Percentiles rank a stretch among this genome's conserved stretches.
phyloP scores from a whole-genome alignment of 208 protist genomes.

The Sergeia podlipaevii region DNA sequence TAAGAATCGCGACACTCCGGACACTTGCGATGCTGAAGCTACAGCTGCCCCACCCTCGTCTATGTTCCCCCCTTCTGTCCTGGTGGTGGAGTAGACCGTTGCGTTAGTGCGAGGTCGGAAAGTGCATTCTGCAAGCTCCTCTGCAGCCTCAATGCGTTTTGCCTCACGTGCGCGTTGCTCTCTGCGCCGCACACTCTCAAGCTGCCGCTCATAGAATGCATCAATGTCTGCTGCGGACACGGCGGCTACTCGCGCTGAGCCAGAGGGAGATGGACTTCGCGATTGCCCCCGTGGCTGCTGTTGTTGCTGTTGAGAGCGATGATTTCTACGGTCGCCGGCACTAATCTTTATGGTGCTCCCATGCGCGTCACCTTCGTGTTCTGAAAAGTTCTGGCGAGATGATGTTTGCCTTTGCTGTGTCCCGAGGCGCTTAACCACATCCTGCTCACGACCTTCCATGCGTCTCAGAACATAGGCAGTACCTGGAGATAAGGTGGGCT shows the following conservation, averaged over 20 bases:
- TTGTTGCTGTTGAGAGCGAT: background rate
- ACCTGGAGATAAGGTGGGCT: constrained; percentile 54
- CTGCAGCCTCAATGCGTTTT: constrained; percentile 18
- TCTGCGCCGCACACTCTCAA: constrained; percentile 2
- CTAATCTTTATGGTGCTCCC: too few species aligned
- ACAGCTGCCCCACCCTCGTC: background rate
- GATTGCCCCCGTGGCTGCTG: background rate
- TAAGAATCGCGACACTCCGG: constrained; percentile 53
- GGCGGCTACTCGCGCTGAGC: background rate
- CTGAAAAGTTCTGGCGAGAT: too few species aligned
- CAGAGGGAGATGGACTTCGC: constrained; percentile 1
- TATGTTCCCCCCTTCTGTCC: background rate
- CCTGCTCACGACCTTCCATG: constrained; percentile 29
- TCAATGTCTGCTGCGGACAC: too few species aligned
- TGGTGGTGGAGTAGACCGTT: background rate
- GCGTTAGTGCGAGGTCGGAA: constrained; percentile 67
- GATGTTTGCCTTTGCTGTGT: too few species aligned
- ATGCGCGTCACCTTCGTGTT: too few species aligned
- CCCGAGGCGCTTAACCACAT: constrained; percentile 66
- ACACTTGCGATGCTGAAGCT: constrained; percentile 19
- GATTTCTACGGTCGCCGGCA: background rate
- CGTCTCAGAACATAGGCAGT: constrained; percentile 43
- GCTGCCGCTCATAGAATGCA: background rate
- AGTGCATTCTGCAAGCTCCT: constrained; percentile 76
- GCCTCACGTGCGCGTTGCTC: constrained; percentile 18